phyloP scores from a whole-genome alignment of 768 basidiomycete genomes.

The Mycena polygramma region DNA sequence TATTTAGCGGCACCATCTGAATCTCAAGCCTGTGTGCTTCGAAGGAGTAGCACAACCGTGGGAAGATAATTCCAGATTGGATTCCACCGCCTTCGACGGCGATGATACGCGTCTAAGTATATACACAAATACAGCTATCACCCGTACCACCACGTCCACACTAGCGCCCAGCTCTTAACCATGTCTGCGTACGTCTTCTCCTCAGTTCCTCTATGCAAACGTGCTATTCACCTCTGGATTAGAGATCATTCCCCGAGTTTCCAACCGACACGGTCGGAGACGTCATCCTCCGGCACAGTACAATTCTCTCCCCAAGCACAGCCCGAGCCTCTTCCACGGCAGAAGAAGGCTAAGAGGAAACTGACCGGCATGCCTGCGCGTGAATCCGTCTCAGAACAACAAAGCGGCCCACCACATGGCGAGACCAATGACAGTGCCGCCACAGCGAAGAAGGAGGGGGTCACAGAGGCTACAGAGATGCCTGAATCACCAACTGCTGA shows the following conservation, averaged over 20 bases:
- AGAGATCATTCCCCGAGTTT: not conserved
- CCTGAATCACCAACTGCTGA: not conserved
- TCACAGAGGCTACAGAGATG: not conserved
- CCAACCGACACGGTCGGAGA: not conserved
- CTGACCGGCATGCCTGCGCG: slow-evolving; percentile 20
- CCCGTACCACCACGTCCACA: too few relatives aligned
- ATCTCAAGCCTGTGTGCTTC: not conserved
- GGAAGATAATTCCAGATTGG: not conserved
- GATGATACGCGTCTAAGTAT: slow-evolving; percentile 2
- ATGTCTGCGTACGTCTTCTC: slow-evolving; percentile 9
- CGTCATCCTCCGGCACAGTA: slow-evolving; percentile 2
- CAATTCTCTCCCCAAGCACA: not conserved
- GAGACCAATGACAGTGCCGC: not conserved
- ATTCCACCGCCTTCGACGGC: not conserved
- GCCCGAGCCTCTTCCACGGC: slow-evolving; percentile 22
- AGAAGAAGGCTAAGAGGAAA: slow-evolving; percentile 17
- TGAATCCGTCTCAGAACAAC: not conserved
- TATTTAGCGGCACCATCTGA: not conserved
- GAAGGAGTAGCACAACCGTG: not conserved
- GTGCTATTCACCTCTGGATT: not conserved
- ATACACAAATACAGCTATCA: not conserved
- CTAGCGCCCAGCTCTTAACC: not conserved
- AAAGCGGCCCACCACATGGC: not conserved
- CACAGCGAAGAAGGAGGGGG: not conserved
- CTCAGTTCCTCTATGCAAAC: not conserved